Base-by-base conservation (phyloP, 345 rosid genomes). In the Corchorus olitorius region DNA sequence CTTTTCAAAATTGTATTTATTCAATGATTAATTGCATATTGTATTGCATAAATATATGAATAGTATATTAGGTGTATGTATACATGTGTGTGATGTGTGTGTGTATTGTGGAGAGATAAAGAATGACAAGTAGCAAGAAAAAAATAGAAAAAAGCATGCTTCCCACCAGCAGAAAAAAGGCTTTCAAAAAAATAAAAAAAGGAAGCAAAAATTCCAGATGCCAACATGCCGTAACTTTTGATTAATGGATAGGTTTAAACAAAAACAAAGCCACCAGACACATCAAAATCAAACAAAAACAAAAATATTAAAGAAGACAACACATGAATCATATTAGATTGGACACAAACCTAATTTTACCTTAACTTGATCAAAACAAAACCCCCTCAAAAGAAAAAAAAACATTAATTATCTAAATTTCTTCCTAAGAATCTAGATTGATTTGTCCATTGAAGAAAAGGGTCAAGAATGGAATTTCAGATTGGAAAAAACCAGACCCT, bases 381-480 rank as follows among this genome's bases (percentile, higher is more conserved):
- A 27, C 27, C 27, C 27, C 27, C 27, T 27, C 27, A 0, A 27
- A 27, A 27, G 1, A 64, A 39, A 17, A 27, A 27, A 27, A 64
- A 39, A 17, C 12, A 64, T 2, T 50, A 7, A 19, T 20, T 3
- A 46, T 45, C 72, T 19, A 65, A 65, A 45, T 1, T 4, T n/a
- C 0, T 1, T 34, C 17, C 60, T n/a, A 1, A 6, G 22, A 6
- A 14, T 15, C 39, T 4, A 22, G 37, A 48, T 48, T n/a, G 75
- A 54, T 53, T 16, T 35, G 34, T 55, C 49, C 37, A 12, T 39
- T 48, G 49, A 64, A 39, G 68, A 39, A 45, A 45, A 58, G 34
- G 65, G 75, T 70, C 76, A 79, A 72, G 69, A 78, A 12, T 9
- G 86, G 84, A 74, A 83, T 39, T 56, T 60, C 76, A 64, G 48